Conservation (phyloP, 176 grass and related monocot species). For the Paspalum vaginatum region DNA sequence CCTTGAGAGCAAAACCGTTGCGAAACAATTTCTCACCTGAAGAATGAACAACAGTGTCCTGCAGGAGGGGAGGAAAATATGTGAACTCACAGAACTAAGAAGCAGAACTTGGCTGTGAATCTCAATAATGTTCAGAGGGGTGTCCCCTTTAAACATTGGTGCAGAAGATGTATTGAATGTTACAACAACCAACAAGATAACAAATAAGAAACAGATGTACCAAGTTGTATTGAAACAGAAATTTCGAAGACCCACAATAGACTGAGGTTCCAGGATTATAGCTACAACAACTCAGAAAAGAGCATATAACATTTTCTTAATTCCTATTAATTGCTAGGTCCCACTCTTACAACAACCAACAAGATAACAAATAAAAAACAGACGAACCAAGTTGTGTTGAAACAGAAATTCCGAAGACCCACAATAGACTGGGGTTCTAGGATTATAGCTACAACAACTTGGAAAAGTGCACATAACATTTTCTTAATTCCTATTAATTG, state of each 20-base stretch:
- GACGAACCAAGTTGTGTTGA: background rate
- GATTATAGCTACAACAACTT: constrained; percentile 22
- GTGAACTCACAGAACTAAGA: constrained; percentile 19
- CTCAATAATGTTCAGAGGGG: background rate
- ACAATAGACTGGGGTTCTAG: background rate
- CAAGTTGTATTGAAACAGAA: background rate
- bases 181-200: background rate
- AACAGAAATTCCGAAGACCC: background rate
- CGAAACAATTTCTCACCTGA: constrained; percentile 72
- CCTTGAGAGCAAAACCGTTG: constrained; percentile 86
- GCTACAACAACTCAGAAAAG: constrained; percentile 6
- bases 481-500: constrained; percentile 9
- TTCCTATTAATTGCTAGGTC: background rate
- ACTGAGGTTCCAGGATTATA: constrained; percentile 1
- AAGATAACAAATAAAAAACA: constrained; percentile 10
- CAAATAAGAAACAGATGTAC: constrained; percentile 13
- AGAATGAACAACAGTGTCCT: constrained; percentile 48
- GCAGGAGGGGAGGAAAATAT: constrained; percentile 19
- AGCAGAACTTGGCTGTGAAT: background rate
- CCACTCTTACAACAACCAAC: background rate
- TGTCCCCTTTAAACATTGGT: background rate
- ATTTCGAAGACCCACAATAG: background rate
- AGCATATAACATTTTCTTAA: constrained; percentile 12
- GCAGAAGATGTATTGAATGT: constrained; percentile 28
- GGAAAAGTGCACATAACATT: background rate